Evolutionary conservation across 805 yeast genomes (phyloP), one percentile per base, ranked within the genome.

Genomic region (Ogataea pignaliae): DNA sequence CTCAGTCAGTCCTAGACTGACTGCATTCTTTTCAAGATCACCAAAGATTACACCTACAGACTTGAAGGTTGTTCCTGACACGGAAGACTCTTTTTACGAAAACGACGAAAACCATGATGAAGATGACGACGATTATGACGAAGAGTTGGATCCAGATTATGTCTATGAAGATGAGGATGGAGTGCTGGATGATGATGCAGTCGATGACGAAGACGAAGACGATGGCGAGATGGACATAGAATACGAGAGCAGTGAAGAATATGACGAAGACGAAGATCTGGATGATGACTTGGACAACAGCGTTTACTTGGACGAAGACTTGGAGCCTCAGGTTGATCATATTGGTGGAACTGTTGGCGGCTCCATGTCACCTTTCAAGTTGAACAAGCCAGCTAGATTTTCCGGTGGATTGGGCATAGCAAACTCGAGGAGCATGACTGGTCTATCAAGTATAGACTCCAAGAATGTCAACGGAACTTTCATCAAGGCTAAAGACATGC

Each of bases 151-250:
- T 28, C 50, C 46, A 11, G 55, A 50, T 29, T 47, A 51, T n/a
- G 40, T 45, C n/a, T 42, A 47, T 29, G 55, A 48, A 31, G 56
- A 51, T 40, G 56, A 48, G 7, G 42, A 59, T 3, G 65, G 60
- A 9, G 59, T 55, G 10, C 64, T 60, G 6, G 58, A 61, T 17
- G 60, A 58, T 15, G 61, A 61, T 9, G 61, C 57, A 16, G 65
- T 61, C 10, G 66, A 63, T 7, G 70, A 64, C 16, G 64, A 59
- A 10, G 59, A 57, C 28, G 59, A 60, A 15, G 59, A 59, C 16
- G 57, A 56, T 4, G 60, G 47, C 6, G 51, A 41, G 10, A 18
- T 13, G 31, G 34, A 32, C 16, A 32, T 53, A 4, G 60, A 54
- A 12, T 53, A 53, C 10, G 61, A 56, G 6, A 55, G 56, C 10